These are phyloP conservation scores for Arachnomyces sp. DNA, from an alignment of 2,329 filamentous ascomycete genomes.

Conservation along the genomic window DNA sequence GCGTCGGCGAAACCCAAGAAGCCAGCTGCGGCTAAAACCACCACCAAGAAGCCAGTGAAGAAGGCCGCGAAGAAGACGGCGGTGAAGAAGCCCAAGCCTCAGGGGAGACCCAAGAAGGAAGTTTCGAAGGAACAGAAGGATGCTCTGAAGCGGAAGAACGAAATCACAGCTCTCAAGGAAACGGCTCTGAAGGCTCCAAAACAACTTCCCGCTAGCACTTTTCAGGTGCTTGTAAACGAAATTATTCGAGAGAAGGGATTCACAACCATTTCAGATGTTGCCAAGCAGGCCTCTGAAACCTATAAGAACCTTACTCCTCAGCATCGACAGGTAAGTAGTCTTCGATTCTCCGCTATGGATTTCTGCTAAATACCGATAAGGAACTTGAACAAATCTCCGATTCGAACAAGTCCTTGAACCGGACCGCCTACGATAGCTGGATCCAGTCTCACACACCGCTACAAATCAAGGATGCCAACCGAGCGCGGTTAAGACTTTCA, in stretches of 20 bases:
- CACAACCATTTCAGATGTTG: background rate
- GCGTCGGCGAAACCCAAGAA: conserved; percentile 13
- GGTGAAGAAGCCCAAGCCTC: conserved; percentile 20
- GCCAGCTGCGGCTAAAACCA: conserved; percentile 11
- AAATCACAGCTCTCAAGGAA: conserved; percentile 27
- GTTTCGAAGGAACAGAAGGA: conserved; percentile 25
- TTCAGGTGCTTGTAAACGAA: conserved; percentile 11
- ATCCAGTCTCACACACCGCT: conserved; percentile 46
- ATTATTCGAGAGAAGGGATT: conserved; percentile 8
- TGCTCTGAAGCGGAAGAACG: conserved; percentile 20
- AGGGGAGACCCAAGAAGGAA: conserved; percentile 13
- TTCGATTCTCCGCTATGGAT: background rate
- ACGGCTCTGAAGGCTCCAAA: conserved; percentile 29
- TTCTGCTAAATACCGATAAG: conserved; percentile 26
- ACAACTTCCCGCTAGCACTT: conserved; percentile 19
- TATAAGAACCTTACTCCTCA: conserved; percentile 25
- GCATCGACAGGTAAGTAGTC: conserved; percentile 29
- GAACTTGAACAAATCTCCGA: conserved; percentile 45
- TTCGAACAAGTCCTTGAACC: conserved; percentile 37
- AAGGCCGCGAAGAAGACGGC: conserved; percentile 17
- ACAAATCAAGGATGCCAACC: conserved; percentile 52
- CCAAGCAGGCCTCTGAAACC: conserved; percentile 14
- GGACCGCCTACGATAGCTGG: conserved; percentile 44
- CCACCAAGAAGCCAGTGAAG: conserved; percentile 18
- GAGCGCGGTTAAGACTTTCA: conserved; percentile 40